phyloP scores from a whole-genome alignment of 352 stramenopile genomes.

The Pythium phragmitis region DNA sequence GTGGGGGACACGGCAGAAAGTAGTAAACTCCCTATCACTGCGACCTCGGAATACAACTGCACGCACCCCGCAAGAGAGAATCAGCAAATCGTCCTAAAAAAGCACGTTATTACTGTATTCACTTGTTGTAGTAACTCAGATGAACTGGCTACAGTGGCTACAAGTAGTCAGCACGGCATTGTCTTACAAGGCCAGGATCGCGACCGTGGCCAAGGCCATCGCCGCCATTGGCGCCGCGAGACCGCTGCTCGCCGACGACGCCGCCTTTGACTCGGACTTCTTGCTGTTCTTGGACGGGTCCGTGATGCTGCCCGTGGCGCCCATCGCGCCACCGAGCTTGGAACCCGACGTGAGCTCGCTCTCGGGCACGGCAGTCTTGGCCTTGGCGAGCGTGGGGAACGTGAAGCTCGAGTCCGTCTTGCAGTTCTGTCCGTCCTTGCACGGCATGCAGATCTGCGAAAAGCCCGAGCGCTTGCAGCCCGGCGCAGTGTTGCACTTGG shows the following conservation, averaged over 20 bases:
- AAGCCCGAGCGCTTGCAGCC: slow-evolving; percentile 71
- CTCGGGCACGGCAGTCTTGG: slow-evolving; percentile 22
- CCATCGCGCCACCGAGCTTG: slow-evolving; percentile 20
- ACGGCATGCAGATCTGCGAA: slow-evolving; percentile 67
- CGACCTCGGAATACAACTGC: too few species aligned
- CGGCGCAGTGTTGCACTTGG: slow-evolving; percentile 41
- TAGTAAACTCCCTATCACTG: too few species aligned
- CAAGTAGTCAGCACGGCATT: neutral
- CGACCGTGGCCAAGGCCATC: neutral
- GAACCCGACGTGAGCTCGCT: slow-evolving; percentile 25
- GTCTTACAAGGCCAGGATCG: neutral
- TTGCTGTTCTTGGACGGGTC: neutral
- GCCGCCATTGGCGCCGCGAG: neutral
- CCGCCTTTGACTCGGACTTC: neutral
- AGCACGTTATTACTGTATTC: neutral
- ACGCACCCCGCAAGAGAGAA: neutral
- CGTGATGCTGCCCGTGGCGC: slow-evolving; percentile 6
- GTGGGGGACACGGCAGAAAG: too few species aligned
- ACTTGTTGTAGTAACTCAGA: neutral
- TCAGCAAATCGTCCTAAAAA: neutral
- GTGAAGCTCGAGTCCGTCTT: slow-evolving; percentile 47
- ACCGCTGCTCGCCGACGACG: neutral
- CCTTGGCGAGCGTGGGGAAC: slow-evolving; percentile 67
- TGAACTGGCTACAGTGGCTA: neutral
- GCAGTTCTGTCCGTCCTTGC: slow-evolving; percentile 36